Base-by-base conservation (phyloP, 2,329 filamentous ascomycete species). In the Phyllosticta citrichinensis region DNA sequence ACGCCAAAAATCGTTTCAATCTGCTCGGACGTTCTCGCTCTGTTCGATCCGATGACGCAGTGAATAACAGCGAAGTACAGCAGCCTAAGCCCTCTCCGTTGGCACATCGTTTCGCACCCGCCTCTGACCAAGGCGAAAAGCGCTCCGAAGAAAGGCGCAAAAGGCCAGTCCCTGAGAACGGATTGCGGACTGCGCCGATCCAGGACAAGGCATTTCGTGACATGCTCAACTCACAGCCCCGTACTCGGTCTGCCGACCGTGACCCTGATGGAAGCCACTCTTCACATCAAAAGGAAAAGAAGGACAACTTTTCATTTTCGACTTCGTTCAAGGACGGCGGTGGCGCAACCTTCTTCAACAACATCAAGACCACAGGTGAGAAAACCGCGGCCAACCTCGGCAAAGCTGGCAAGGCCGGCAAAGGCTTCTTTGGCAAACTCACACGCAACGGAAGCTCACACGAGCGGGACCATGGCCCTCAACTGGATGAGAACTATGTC, bases 341-440 rank as follows among this genome's bases (percentile, higher is more conserved):
- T 52, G 84, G 86, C 17, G 77, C 80, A 57, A 80, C 81, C 2
- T 85, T 94, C 60, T 83, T 94, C 69, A 88, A 82, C 65, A 90
- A 87, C 61, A 76, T 94, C 54, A 88, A 87, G 65, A 87, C 82
- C 66, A 86, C 86, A 5, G 87, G 86, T 19, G 87, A 83, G 57
- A 87, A 86, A 67, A 88, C 89, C 60, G 89, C 89, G 22, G 89
- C 90, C 65, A 80, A 81, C 51, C 72, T 85, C 62, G 80, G 80
- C 64, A 47, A 47, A 47, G 40, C 40, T 47, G 90, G 91, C 68
- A 62, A 62, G 24, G 84, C 93, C 64, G 87, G 89, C 65, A 93
- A 91, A 70, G 87, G 88, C 10, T 80, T 95, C 57, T 92, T 96
- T 69, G 88, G 88, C 63, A 94, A 94, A 73, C 81, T 87, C 65